These are phyloP conservation scores for Lyophyllum atratum DNA, from an alignment of 768 basidiomycete genomes.

Conservation along the genomic window DNA sequence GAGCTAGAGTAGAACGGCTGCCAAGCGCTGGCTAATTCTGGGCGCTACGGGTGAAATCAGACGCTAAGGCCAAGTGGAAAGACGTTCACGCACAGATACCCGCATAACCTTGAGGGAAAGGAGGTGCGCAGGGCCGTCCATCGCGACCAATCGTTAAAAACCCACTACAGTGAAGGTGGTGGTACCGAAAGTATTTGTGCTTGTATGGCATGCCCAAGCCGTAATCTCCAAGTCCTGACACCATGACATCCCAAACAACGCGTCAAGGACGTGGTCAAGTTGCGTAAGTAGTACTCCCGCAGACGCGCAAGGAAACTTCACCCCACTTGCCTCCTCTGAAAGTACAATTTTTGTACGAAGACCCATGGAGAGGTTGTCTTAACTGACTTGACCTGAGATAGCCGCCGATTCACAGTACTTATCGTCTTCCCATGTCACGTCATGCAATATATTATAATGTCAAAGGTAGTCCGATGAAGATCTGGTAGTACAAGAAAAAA, in stretches of 20 bases:
- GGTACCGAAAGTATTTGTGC: no score
- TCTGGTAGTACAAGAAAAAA: neutral
- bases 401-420: no score
- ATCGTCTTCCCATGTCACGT: neutral
- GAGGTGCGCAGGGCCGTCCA: constrained; percentile 65
- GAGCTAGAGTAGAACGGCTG: constrained; percentile 87
- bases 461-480: neutral
- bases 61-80: constrained; percentile 1
- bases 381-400: no score
- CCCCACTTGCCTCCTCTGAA: no score
- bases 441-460: neutral
- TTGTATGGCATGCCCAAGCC: neutral
- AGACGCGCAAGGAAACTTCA: no score
- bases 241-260: no score
- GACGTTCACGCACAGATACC: constrained; percentile 65
- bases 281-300: no score
- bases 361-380: no score
- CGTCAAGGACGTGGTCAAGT: no score
- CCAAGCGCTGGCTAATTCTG: constrained; percentile 75
- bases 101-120: constrained; percentile 87
- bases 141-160: constrained; percentile 14
- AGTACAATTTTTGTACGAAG: no score
- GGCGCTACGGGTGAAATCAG: constrained; percentile 49
- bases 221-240: no score
- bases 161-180: neutral